phyloP scores from a whole-genome alignment of 192 early-diverging fungal species.

The Podochytrium sp. region DNA sequence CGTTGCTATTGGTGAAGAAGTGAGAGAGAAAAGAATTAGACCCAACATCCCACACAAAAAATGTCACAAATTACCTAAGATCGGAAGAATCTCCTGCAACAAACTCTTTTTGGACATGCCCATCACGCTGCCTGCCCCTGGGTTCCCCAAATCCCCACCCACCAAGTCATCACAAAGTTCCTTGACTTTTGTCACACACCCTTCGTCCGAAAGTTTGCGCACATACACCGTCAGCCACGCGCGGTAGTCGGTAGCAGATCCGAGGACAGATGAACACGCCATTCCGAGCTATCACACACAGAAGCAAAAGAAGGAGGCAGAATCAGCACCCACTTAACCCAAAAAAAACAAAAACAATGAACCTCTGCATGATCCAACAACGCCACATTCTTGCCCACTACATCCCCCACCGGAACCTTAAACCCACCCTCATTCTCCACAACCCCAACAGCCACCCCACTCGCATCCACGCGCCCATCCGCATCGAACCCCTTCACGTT shows the following conservation, averaged over 20 bases:
- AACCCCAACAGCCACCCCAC: background rate
- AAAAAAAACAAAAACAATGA: background rate
- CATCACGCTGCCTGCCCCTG: constrained; percentile 27
- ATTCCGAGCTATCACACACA: constrained; percentile 63
- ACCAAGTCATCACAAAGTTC: constrained; percentile 73
- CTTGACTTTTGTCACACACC: constrained; percentile 58
- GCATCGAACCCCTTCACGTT: constrained; percentile 56
- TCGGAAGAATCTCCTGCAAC: constrained; percentile 30
- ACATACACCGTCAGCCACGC: constrained; percentile 68
- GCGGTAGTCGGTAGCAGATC: constrained; percentile 62
- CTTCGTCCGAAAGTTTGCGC: constrained; percentile 67
- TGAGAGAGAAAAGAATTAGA: background rate
- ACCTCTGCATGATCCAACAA: constrained; percentile 25
- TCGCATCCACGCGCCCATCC: background rate
- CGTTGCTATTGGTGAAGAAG: background rate
- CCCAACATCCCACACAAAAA: background rate
- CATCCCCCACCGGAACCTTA: constrained; percentile 11
- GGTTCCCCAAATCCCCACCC: constrained; percentile 48
- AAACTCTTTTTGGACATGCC: constrained; percentile 8
- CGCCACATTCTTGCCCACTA: constrained; percentile 30
- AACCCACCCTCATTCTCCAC: constrained; percentile 5
- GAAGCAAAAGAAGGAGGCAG: background rate
- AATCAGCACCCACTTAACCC: background rate
- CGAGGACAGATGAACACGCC: constrained; percentile 52
- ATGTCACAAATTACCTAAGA: constrained; percentile 10